Conservation (phyloP, 2,329 filamentous ascomycete genomes). For the Fusarium albidum region DNA sequence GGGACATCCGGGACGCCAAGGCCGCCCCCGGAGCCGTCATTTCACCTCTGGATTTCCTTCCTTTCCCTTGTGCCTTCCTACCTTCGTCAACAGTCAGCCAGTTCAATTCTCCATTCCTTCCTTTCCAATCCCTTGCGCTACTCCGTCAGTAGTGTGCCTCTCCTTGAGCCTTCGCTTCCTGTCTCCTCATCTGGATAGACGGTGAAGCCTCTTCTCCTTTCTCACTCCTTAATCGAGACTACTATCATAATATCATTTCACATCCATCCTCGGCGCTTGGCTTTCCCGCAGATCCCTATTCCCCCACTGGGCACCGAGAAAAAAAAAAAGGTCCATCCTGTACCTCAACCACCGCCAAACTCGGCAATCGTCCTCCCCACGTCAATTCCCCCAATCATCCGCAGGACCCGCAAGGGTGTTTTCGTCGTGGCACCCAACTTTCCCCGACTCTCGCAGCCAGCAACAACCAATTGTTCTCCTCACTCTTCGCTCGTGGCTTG, state of each 20-base stretch:
- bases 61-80: conserved; percentile 21
- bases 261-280: conserved; percentile 9
- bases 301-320: conserved; percentile 14
- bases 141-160: background rate
- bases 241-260: conserved; percentile 16
- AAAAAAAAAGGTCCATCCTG: conserved; percentile 13
- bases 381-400: conserved; percentile 27
- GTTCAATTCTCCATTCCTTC: conserved; percentile 23
- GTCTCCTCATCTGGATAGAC: background rate
- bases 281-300: conserved; percentile 33
- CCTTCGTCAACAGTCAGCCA: conserved; percentile 21
- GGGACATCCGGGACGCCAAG: conserved; percentile 24
- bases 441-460: conserved; percentile 18
- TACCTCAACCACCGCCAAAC: conserved; percentile 29
- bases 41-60: conserved; percentile 25
- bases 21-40: conserved; percentile 30
- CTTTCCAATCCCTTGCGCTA: background rate
- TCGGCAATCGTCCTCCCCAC: conserved; percentile 37
- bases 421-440: conserved; percentile 26
- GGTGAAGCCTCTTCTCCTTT: conserved; percentile 20
- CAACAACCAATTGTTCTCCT: conserved; percentile 38
- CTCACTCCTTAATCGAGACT: conserved; percentile 1
- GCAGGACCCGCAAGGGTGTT: conserved; percentile 28
- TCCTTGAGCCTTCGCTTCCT: conserved; percentile 11
- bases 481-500: conserved; percentile 31